Evolutionary conservation across 2,329 filamentous ascomycete genomes (phyloP).

Genomic region (Simplicillium aogashimaense): DNA sequence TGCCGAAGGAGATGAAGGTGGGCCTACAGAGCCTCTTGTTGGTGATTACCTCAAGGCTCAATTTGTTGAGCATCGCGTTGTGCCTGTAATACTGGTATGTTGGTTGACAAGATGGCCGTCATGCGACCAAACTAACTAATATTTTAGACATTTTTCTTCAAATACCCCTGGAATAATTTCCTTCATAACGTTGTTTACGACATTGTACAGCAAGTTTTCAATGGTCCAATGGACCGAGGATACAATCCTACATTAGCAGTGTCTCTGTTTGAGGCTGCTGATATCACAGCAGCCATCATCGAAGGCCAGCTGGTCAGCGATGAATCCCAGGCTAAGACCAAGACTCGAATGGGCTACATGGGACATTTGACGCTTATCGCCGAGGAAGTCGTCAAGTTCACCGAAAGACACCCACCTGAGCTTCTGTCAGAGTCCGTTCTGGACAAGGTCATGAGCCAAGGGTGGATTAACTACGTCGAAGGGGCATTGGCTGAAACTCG

Average conservation of each 20-base stretch:
- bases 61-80: constrained; percentile 89
- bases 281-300: constrained; percentile 85
- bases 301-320: constrained; percentile 83
- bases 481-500: constrained; percentile 85
- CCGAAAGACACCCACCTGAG: constrained; percentile 84
- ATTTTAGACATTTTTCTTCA: constrained; percentile 85
- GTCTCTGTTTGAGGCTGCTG: constrained; percentile 83
- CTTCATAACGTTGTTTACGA: constrained; percentile 98
- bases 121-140: constrained; percentile 7
- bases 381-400: constrained; percentile 98
- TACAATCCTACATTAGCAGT: constrained; percentile 86
- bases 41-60: constrained; percentile 93
- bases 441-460: constrained; percentile 77
- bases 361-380: constrained; percentile 94
- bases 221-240: constrained; percentile 92
- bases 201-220: constrained; percentile 97
- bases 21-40: constrained; percentile 58
- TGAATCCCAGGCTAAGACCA: constrained; percentile 69
- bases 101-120: neutral
- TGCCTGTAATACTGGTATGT: constrained; percentile 87
- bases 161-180: constrained; percentile 99
- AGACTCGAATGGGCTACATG: constrained; percentile 96
- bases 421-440: constrained; percentile 74
- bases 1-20: constrained; percentile 4
- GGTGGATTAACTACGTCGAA: constrained; percentile 94